Percentiles rank a stretch among this genome's conserved stretches.
Evolutionary conservation across 169 alveolate species (phyloP).

Genomic region (Pseudocohnilembus persalinus): DNA sequence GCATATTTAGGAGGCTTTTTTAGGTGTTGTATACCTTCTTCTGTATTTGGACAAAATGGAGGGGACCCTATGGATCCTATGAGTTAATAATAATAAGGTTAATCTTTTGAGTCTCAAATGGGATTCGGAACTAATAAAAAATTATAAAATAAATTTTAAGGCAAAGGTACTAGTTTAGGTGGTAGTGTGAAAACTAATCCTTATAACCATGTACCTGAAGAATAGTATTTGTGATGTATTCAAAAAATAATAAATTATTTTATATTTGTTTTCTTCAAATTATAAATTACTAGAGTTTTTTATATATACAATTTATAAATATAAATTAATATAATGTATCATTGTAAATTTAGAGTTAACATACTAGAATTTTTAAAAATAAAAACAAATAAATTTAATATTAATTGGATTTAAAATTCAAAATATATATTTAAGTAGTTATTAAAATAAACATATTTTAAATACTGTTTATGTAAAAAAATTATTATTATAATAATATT

Average conservation of each 20-base stretch:
- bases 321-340: too few species aligned
- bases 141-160: neutral
- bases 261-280: too few species aligned
- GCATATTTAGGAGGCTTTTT: slow-evolving; percentile 17
- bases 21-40: slow-evolving; percentile 16
- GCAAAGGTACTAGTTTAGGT: slow-evolving; percentile 11
- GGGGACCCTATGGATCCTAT: slow-evolving; percentile 13
- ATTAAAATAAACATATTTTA: too few species aligned
- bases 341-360: too few species aligned
- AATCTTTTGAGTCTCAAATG: neutral
- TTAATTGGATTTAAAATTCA: too few species aligned
- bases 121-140: neutral
- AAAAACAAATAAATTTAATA: too few species aligned
- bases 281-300: too few species aligned
- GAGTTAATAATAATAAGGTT: neutral
- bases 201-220: neutral
- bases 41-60: neutral
- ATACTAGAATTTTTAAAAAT: too few species aligned
- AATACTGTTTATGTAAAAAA: too few species aligned
- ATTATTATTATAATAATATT: too few species aligned
- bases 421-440: too few species aligned
- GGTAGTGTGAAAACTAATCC: neutral
- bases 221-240: neutral
- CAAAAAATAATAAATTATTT: neutral
- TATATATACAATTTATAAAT: too few species aligned